phyloP scores from a whole-genome alignment of 495 filamentous ascomycete genomes.

The Amniculicola lignicola region DNA sequence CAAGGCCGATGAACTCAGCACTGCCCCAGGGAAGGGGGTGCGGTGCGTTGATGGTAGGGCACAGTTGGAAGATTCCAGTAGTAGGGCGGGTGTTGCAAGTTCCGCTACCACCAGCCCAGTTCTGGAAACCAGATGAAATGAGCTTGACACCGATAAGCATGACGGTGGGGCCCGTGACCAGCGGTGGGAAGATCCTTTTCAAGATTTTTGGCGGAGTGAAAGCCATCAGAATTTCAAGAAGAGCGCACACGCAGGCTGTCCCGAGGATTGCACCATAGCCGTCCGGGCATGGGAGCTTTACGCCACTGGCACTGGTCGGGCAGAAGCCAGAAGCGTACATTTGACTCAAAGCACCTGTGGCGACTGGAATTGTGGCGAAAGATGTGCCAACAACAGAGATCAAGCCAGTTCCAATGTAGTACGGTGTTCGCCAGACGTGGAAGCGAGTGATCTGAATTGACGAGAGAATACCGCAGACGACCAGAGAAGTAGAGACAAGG shows the following conservation, averaged over 20 bases:
- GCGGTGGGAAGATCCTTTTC: constrained; percentile 77
- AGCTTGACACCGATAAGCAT: constrained; percentile 45
- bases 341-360: constrained; percentile 69
- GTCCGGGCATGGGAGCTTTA: constrained; percentile 71
- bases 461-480: constrained; percentile 78
- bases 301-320: constrained; percentile 60
- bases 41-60: constrained; percentile 69
- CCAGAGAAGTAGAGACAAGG: constrained; percentile 84
- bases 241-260: constrained; percentile 65
- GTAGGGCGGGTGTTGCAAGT: constrained; percentile 57
- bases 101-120: constrained; percentile 79
- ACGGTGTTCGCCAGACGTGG: constrained; percentile 73
- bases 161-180: constrained; percentile 68
- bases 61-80: constrained; percentile 57
- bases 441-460: constrained; percentile 82
- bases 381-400: constrained; percentile 89
- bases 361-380: constrained; percentile 84
- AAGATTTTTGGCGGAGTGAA: constrained; percentile 69
- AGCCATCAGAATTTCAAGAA: constrained; percentile 71
- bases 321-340: constrained; percentile 86
- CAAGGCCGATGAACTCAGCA: constrained; percentile 82
- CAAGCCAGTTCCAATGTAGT: constrained; percentile 82
- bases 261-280: constrained; percentile 84
- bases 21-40: constrained; percentile 85
- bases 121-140: constrained; percentile 71